Base-by-base conservation (phyloP, 176 grass and related monocot species). In the Bromus sterilis region DNA sequence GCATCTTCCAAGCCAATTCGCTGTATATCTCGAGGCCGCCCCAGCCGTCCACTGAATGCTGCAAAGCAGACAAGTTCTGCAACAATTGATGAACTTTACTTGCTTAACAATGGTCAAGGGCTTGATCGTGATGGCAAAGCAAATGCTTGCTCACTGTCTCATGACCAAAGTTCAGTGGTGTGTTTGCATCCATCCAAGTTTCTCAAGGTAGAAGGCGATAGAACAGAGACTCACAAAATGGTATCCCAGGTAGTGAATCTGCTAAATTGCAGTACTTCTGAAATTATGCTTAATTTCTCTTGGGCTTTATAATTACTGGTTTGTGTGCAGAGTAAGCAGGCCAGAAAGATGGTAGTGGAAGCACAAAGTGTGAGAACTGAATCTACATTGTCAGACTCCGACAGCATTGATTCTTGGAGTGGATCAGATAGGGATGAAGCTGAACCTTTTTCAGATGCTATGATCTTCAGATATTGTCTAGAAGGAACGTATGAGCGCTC, bases 381-480 rank as follows among this genome's bases (percentile, higher is more conserved):
- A 37, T 86, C 76, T 86, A 82, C 88, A 74, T 61, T 67, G 72
- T 95, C 90, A 20, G 91, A 91, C 73, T 88, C 82, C 24, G 93
- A 95, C 78, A 95, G 93, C 73, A 88, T 91, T 70, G 90, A 89
- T 68, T 83, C 55, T 64, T 90, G 89, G 81, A 87, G 86, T 25
- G 81, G 58, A 68, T 89, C 83, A 70, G 88, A 77, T 81, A 68
- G 57, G 78, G 91, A 90, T 87, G 88, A 75, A 44, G 9, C 43
- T 35, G 76, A 83, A 41, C 69, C 80, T 16, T 37, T 95, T 88
- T 83, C 84, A 8, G 96, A 91, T 28, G 82, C 87, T 76, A 34
- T 82, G 75, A 83, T 95, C 71, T 98, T 98, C 85, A 87, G 89
- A 84, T 98, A 98, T 51, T 98, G 96, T 79, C 85, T 98, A 46